Percentiles rank a stretch among this genome's conserved stretches.
phyloP scores from a whole-genome alignment of 192 early-diverging fungal genomes.

The Backusella westeae region DNA sequence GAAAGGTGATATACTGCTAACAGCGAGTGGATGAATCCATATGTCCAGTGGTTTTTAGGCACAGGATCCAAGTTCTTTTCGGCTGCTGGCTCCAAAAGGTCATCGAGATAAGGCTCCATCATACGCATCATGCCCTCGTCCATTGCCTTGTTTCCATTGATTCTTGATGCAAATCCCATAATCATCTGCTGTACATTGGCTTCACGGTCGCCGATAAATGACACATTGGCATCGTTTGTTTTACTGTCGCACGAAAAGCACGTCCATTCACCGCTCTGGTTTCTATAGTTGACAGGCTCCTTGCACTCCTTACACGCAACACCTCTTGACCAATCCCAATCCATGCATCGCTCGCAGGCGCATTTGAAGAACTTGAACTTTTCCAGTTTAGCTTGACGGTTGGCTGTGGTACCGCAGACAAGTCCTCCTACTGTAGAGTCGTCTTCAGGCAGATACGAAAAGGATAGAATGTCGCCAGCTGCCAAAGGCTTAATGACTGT shows the following conservation, averaged over 20 bases:
- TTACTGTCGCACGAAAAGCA: slow-evolving; percentile 9
- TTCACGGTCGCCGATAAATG: slow-evolving; percentile 29
- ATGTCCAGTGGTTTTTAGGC: slow-evolving; percentile 36
- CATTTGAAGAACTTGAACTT: slow-evolving; percentile 38
- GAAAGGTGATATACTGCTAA: slow-evolving; percentile 31
- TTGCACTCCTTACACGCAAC: slow-evolving; percentile 13
- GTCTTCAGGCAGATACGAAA: slow-evolving; percentile 39
- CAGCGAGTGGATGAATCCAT: slow-evolving; percentile 22
- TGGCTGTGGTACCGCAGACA: slow-evolving; percentile 29
- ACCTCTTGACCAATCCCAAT: slow-evolving; percentile 26
- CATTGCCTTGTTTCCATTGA: slow-evolving; percentile 5
- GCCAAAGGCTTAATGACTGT: slow-evolving; percentile 18
- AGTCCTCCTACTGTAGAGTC: slow-evolving; percentile 29
- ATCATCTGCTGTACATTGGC: slow-evolving; percentile 20
- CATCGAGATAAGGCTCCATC: slow-evolving; percentile 31
- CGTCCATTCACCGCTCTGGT: not conserved
- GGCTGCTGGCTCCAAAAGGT: slow-evolving; percentile 17
- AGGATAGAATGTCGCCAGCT: slow-evolving; percentile 23
- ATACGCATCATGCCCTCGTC: slow-evolving; percentile 24
- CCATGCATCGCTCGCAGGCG: slow-evolving; percentile 28
- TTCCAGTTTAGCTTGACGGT: slow-evolving; percentile 20
- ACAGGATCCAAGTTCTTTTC: slow-evolving; percentile 13
- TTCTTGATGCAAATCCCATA: slow-evolving; percentile 21
- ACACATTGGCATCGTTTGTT: not conserved
- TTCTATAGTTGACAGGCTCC: not conserved